phyloP scores from a whole-genome alignment of 176 grass and related monocot genomes.

The Avena atlantica region DNA sequence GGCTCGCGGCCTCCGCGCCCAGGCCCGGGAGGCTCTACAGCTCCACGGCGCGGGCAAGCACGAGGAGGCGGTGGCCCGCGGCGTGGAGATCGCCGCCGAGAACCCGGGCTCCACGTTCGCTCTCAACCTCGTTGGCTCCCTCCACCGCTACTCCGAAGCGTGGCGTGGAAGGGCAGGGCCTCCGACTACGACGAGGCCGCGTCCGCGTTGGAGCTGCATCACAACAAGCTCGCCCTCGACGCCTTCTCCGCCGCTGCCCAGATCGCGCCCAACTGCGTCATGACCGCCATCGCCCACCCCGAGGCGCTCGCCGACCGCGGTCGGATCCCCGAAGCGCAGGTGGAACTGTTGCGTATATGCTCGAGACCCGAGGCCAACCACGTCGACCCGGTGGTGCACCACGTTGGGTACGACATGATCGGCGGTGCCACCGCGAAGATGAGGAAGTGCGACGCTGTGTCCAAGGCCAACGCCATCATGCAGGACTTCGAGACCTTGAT shows the following conservation, averaged over 20 bases:
- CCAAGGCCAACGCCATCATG: background rate
- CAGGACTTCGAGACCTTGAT: background rate
- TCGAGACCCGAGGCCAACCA: background rate
- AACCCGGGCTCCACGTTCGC: conserved; percentile 18
- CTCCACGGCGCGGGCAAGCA: background rate
- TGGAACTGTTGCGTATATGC: background rate
- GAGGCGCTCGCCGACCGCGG: background rate
- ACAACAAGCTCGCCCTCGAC: background rate
- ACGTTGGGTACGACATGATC: background rate
- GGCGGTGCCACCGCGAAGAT: background rate
- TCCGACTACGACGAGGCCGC: background rate
- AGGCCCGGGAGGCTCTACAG: background rate
- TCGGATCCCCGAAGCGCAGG: background rate
- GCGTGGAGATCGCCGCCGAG: background rate
- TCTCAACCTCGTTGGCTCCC: conserved; percentile 9
- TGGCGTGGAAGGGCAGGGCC: background rate
- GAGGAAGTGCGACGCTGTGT: background rate
- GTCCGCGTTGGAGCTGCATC: background rate
- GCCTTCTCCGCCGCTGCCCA: conserved; percentile 9
- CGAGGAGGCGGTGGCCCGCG: background rate
- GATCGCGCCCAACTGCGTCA: conserved; percentile 11
- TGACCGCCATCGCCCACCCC: background rate
- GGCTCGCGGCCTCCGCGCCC: background rate
- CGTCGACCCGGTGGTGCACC: background rate
- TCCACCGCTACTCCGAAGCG: background rate